Base-by-base conservation (phyloP, 2,329 filamentous ascomycete species). In the Fonsecaea pedrosoi region DNA sequence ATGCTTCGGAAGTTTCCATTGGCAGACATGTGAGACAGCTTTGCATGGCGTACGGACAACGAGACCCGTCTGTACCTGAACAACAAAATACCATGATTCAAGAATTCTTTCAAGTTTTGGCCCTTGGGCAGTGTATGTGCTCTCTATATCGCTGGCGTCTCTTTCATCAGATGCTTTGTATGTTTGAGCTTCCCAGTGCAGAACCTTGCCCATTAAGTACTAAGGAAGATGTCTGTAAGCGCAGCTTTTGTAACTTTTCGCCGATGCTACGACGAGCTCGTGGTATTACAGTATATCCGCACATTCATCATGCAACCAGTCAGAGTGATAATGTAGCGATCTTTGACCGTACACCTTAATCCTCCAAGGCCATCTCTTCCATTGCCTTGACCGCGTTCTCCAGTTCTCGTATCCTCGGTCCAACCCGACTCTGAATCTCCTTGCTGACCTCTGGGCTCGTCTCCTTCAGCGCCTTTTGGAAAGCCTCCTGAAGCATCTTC, bases 371-470 rank as follows among this genome's bases (percentile, higher is more conserved):
- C 70, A 78, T 75, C 76, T 86, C 81, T 74, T 85, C 84, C 79
- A 87, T 78, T 2, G 77, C 81, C 63, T 77, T 73, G 1, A 86
- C 79, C 1, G 82, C 84, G 68, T 80, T 79, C 73, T 86, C 84
- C 70, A 87, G 75, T 75, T 87, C 84, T 68, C 83, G 74, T 54
- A 87, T 81, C 70, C 83, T 75, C 67, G 81, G 78, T 9, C 84
- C 84, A 35, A 85, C 79, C 69, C 84, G 77, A 66, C 78, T 77
- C 75, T 81, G 81, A 30, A 86, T 82, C 74, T 85, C 83, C 62
- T 83, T 80, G 18, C 78, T 81, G 42, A 84, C 73, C 38, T 79
- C 78, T 13, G 73, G 70, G 72, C 81, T 77, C 34, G 72, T 68
- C 6, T 80, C 79, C 35, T 79, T 78, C 4, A 85, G 69, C 1